phyloP scores from a whole-genome alignment of 139 green algal genomes.

The Tetradesmus obliquus region DNA sequence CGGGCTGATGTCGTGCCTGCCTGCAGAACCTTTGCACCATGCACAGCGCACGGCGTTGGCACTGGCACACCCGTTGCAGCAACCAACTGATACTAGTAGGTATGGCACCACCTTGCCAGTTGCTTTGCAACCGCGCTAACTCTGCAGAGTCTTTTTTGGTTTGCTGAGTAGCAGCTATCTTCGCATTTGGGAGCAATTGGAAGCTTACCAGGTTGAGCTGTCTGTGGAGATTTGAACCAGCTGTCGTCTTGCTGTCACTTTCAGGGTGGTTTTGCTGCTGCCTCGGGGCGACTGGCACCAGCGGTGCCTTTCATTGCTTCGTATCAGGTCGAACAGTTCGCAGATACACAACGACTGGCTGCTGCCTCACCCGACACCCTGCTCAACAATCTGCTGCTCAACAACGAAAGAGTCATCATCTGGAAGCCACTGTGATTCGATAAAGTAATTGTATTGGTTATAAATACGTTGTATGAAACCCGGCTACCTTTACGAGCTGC shows the following conservation, averaged over 20 bases:
- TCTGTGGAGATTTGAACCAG: neutral
- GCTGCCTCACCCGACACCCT: neutral
- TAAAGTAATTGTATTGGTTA: neutral
- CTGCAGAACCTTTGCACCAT: too few species aligned
- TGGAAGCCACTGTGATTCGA: neutral
- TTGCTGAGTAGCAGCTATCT: too few species aligned
- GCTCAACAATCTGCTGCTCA: slow-evolving; percentile 4
- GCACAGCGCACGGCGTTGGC: too few species aligned
- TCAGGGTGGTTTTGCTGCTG: neutral
- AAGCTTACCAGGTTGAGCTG: too few species aligned
- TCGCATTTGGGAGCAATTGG: too few species aligned
- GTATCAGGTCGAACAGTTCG: neutral
- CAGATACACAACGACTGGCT: neutral
- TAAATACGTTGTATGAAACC: neutral
- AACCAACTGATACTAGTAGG: too few species aligned
- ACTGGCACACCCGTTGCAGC: too few species aligned
- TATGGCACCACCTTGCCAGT: too few species aligned
- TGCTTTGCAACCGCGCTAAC: too few species aligned
- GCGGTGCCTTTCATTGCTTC: neutral
- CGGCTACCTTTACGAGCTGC: neutral
- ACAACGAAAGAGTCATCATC: neutral
- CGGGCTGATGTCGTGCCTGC: too few species aligned
- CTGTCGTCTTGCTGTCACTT: neutral
- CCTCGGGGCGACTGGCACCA: neutral
- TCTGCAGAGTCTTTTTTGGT: too few species aligned